Evolutionary conservation across 139 green algal genomes (phyloP).

Genomic region (Eudorina sp.): DNA sequence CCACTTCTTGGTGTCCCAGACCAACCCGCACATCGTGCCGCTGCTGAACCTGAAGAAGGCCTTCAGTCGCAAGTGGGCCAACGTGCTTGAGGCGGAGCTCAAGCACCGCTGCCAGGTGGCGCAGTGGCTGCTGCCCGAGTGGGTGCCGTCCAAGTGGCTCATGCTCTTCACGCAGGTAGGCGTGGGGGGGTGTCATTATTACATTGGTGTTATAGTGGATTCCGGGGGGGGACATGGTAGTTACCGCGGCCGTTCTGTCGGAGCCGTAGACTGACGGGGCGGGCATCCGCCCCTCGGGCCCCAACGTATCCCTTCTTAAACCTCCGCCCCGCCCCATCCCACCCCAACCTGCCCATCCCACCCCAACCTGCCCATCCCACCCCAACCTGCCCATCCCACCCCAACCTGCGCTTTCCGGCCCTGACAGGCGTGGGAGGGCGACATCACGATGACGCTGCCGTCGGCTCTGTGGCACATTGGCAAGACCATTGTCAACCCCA

Average conservation of each 20-base stretch:
- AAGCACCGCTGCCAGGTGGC: conserved; percentile 89
- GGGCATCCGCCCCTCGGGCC: too few relatives aligned
- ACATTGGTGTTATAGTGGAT: too few relatives aligned
- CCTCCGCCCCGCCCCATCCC: too few relatives aligned
- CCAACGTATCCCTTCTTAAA: too few relatives aligned
- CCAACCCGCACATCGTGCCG: conserved; percentile 92
- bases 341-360: too few relatives aligned
- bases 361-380: too few relatives aligned
- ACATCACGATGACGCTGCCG: conserved; percentile 93
- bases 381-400: too few relatives aligned
- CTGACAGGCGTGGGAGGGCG: conserved; percentile 91
- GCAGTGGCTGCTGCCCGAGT: conserved; percentile 80
- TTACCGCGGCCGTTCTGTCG: too few relatives aligned
- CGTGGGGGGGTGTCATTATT: too few relatives aligned
- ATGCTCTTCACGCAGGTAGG: conserved; percentile 74
- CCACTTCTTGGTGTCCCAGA: conserved; percentile 94
- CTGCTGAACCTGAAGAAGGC: conserved; percentile 85
- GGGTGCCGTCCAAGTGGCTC: conserved; percentile 76
- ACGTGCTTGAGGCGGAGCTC: conserved; percentile 87
- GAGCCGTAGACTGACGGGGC: too few relatives aligned
- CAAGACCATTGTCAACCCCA: conserved; percentile 87
- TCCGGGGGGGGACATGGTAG: too few relatives aligned
- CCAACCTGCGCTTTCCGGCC: too few relatives aligned
- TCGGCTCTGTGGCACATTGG: conserved; percentile 72
- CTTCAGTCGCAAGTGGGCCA: conserved; percentile 74